phyloP scores from a whole-genome alignment of 2,329 filamentous ascomycete species.

The Byssochlamys sp. region DNA sequence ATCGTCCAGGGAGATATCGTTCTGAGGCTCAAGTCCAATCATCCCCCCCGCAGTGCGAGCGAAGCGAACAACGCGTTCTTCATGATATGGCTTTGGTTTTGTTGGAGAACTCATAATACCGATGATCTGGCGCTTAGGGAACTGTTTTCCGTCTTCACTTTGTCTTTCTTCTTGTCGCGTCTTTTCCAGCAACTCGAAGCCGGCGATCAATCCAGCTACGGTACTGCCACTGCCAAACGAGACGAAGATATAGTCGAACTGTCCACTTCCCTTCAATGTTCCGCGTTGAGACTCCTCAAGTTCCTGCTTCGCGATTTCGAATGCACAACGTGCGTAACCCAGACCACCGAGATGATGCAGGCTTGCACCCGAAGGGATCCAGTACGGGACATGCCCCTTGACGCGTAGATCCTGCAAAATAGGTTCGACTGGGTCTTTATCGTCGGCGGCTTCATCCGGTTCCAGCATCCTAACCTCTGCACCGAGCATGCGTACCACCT shows the following conservation, averaged over 20 bases:
- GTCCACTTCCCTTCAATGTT: conserved; percentile 6
- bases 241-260: conserved; percentile 27
- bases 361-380: conserved; percentile 28
- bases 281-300: conserved; percentile 8
- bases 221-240: conserved; percentile 30
- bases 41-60: conserved; percentile 16
- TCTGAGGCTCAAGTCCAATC: conserved; percentile 19
- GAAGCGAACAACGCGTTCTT: conserved; percentile 20
- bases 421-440: conserved; percentile 40
- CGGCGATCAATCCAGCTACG: conserved; percentile 24
- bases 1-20: conserved; percentile 19
- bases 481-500: conserved; percentile 20
- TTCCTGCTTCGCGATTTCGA: conserved; percentile 24
- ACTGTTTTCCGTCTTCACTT: neutral
- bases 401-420: conserved; percentile 16
- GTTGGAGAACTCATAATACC: conserved; percentile 27
- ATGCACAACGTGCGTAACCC: conserved; percentile 24
- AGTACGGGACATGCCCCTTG: conserved; percentile 17
- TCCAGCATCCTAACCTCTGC: conserved; percentile 43
- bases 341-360: conserved; percentile 23
- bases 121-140: conserved; percentile 15
- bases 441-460: conserved; percentile 44
- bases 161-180: neutral
- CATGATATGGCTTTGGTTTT: conserved; percentile 18
- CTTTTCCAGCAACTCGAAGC: conserved; percentile 24